phyloP scores from a whole-genome alignment of 495 filamentous ascomycete species.

The Penicillium alfredii region DNA sequence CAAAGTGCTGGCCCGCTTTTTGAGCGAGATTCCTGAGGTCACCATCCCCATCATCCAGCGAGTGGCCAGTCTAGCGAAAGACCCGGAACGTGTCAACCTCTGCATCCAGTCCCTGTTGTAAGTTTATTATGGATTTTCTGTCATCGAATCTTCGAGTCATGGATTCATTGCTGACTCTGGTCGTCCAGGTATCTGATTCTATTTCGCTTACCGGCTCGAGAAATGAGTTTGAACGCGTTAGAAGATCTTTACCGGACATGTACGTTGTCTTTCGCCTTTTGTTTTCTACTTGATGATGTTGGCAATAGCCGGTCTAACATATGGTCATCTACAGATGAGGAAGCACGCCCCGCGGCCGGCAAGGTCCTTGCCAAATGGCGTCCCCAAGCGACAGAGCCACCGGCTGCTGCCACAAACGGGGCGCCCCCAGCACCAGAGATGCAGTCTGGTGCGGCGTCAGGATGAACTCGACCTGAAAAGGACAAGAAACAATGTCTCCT shows the following conservation, averaged over 20 bases:
- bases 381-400: conserved; percentile 22
- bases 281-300: background rate
- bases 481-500: too few species aligned
- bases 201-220: conserved; percentile 75
- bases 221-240: conserved; percentile 73
- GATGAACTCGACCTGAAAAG: too few species aligned
- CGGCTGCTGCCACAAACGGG: conserved; percentile 5
- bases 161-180: too few species aligned
- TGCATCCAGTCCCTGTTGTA: conserved; percentile 57
- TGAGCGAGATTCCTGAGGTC: conserved; percentile 85
- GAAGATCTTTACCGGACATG: conserved; percentile 78
- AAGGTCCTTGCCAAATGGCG: conserved; percentile 43
- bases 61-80: conserved; percentile 74
- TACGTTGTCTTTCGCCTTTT: conserved; percentile 14
- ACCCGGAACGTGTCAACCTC: conserved; percentile 72
- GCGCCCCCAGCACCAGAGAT: conserved; percentile 1
- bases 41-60: conserved; percentile 61
- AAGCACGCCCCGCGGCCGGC: conserved; percentile 39
- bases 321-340: conserved; percentile 32
- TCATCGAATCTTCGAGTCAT: background rate
- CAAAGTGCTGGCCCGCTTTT: conserved; percentile 79
- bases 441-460: conserved; percentile 3
- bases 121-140: conserved; percentile 15
- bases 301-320: conserved; percentile 15
- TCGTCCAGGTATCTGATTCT: conserved; percentile 66